Conservation (phyloP, 1,284 basidiomycete genomes). For the Mycena sp. region DNA sequence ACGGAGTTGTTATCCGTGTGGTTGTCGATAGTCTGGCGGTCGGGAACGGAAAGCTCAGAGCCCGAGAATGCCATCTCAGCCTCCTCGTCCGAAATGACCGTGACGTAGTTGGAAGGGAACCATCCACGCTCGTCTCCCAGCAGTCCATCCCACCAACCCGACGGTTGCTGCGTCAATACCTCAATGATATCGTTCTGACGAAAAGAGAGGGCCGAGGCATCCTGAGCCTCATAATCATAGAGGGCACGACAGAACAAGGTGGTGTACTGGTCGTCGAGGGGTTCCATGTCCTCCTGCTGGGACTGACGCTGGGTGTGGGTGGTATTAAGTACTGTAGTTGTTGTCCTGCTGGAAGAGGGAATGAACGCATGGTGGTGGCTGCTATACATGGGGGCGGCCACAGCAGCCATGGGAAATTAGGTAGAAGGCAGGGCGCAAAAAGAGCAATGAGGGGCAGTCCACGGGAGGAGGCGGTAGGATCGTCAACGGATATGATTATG, state of each 20-base stretch:
- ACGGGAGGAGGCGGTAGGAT: conserved; percentile 2
- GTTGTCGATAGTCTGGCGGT: conserved; percentile 35
- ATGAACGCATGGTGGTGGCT: conserved; percentile 28
- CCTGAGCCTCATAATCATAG: conserved; percentile 92
- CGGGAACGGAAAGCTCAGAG: conserved; percentile 51
- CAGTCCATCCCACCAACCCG: conserved; percentile 99
- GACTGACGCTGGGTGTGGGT: conserved; percentile 24
- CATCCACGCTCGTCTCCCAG: conserved; percentile 91
- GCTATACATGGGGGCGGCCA: conserved; percentile 34
- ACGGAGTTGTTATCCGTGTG: conserved; percentile 41
- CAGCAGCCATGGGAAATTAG: conserved; percentile 32
- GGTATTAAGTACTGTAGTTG: conserved; percentile 16
- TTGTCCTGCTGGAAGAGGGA: conserved; percentile 22
- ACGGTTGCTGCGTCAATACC: conserved; percentile 87
- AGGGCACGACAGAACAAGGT: conserved; percentile 90
- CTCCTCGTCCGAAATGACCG: conserved; percentile 82
- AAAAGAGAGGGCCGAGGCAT: conserved; percentile 91
- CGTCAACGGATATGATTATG: too few relatives aligned
- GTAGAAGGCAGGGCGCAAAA: background rate
- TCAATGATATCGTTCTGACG: conserved; percentile 91
- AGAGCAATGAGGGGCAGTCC: too few relatives aligned
- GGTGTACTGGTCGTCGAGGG: conserved; percentile 65
- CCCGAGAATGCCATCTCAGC: conserved; percentile 71
- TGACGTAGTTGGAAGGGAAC: conserved; percentile 98
- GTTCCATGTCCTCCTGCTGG: conserved; percentile 30